A percentile compares a stretch with the other conserved stretches of the same genome.
Conservation (phyloP, 2,329 filamentous ascomycete genomes). For the Didymellaceae sp. region DNA sequence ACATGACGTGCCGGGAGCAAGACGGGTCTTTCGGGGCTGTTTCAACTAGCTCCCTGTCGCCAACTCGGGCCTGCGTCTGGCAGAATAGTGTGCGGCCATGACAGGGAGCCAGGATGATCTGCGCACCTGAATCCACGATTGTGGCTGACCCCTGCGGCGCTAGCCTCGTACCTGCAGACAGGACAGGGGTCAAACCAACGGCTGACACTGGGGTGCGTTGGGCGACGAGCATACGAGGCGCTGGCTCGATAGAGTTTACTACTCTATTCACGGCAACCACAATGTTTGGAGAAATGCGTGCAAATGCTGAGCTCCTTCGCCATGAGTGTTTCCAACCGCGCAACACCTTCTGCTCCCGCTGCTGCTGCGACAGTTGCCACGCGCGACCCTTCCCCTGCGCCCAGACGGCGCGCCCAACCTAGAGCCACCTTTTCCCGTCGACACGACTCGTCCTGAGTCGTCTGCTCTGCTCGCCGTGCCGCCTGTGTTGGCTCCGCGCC, state of each 20-base stretch:
- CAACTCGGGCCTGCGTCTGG: constrained; percentile 31
- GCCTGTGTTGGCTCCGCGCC: constrained; percentile 32
- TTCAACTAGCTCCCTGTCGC: constrained; percentile 44
- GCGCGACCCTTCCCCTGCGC: constrained; percentile 10
- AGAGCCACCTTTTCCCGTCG: constrained; percentile 14
- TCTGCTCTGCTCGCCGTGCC: constrained; percentile 29
- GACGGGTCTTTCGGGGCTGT: constrained; percentile 48
- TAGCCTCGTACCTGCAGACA: constrained; percentile 32
- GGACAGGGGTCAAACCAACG: constrained; percentile 28
- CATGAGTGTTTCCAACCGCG: background rate
- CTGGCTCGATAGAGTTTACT: constrained; percentile 2
- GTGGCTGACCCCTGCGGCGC: constrained; percentile 27
- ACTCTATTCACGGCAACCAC: constrained; percentile 3
- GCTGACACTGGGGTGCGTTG: constrained; percentile 23
- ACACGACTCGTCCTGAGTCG: constrained; percentile 24
- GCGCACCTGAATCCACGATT: constrained; percentile 35
- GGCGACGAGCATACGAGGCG: constrained; percentile 12
- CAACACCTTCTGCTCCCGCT: background rate
- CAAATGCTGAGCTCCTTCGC: background rate
- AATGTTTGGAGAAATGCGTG: background rate
- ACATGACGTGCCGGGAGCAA: constrained; percentile 49
- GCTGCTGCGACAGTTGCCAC: constrained; percentile 3
- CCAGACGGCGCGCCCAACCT: constrained; percentile 11
- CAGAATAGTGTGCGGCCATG: constrained; percentile 30
- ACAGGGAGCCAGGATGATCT: constrained; percentile 39